A percentile compares a stretch with the other conserved stretches of the same genome.
Conservation (phyloP, 352 stramenopile species). For the Globisporangium megalacanthum region DNA sequence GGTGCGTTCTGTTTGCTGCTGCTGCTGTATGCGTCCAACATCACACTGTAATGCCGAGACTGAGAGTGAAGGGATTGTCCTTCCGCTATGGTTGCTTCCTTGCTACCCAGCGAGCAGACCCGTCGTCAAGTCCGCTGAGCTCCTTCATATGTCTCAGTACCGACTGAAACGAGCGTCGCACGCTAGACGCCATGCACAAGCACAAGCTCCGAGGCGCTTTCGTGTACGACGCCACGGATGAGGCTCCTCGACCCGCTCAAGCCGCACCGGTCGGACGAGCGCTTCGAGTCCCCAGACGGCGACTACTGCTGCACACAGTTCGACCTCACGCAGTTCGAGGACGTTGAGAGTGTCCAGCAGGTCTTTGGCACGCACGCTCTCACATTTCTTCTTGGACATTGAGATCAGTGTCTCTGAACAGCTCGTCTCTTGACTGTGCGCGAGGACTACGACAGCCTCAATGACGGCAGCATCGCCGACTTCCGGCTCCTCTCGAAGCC, state of each 20-base stretch:
- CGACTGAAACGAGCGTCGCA: constrained; percentile 14
- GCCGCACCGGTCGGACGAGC: constrained; percentile 23
- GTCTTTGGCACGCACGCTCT: constrained; percentile 26
- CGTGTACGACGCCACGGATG: background rate
- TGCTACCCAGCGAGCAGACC: background rate
- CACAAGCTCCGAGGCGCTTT: constrained; percentile 1
- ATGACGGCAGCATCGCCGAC: constrained; percentile 17
- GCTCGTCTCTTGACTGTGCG: constrained; percentile 33
- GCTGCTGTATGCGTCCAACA: too few relatives aligned
- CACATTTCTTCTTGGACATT: constrained; percentile 29
- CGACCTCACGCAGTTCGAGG: constrained; percentile 26
- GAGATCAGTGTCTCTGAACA: constrained; percentile 39
- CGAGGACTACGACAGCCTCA: constrained; percentile 26
- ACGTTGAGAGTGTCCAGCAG: constrained; percentile 18
- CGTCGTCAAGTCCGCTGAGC: constrained; percentile 18
- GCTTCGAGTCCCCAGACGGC: constrained; percentile 17
- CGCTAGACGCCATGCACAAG: background rate
- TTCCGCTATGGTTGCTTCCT: background rate
- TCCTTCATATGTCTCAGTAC: constrained; percentile 37
- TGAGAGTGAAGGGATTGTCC: background rate
- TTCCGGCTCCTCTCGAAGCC: constrained; percentile 23
- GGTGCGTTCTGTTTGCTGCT: background rate
- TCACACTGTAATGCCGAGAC: too few relatives aligned
- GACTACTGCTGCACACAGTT: constrained; percentile 34
- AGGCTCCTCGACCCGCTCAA: constrained; percentile 16